phyloP scores from a whole-genome alignment of 2,329 filamentous ascomycete species.

The Paracorniculantispora psalliotae region DNA sequence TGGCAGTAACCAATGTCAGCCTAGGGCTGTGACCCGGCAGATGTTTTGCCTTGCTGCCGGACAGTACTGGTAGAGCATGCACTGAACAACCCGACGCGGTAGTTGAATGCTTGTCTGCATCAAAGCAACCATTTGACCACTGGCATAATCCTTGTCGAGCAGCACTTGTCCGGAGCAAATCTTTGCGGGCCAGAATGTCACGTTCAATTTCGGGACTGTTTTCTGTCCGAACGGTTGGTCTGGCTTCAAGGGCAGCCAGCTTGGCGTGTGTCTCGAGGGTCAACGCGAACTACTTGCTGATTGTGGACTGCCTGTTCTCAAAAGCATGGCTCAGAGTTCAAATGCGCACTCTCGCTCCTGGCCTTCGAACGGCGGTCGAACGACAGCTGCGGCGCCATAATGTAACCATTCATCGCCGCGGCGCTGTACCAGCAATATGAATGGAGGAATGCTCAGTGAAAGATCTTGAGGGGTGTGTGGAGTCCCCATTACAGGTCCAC shows the following conservation, averaged over 20 bases:
- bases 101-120: not conserved
- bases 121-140: not conserved
- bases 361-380: not conserved
- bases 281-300: not conserved
- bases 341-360: not conserved
- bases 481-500: not conserved
- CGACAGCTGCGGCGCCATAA: not conserved
- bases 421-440: conserved; percentile 6
- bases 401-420: conserved; percentile 13
- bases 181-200: not conserved
- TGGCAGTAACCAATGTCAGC: not conserved
- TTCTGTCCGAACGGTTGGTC: not conserved
- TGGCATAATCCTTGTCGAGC: not conserved
- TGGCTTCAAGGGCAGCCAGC: not conserved
- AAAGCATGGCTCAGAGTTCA: not conserved
- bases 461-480: conserved; percentile 10
- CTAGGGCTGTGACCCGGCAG: not conserved
- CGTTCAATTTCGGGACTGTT: too few relatives aligned
- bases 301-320: not conserved
- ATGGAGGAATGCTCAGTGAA: not conserved
- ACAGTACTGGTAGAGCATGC: not conserved
- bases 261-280: not conserved
- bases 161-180: not conserved
- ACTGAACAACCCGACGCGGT: not conserved
- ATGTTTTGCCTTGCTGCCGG: not conserved